These are phyloP conservation scores for Globisporangium acanthophoron DNA, from an alignment of 352 stramenopile species.

Conservation along the genomic window DNA sequence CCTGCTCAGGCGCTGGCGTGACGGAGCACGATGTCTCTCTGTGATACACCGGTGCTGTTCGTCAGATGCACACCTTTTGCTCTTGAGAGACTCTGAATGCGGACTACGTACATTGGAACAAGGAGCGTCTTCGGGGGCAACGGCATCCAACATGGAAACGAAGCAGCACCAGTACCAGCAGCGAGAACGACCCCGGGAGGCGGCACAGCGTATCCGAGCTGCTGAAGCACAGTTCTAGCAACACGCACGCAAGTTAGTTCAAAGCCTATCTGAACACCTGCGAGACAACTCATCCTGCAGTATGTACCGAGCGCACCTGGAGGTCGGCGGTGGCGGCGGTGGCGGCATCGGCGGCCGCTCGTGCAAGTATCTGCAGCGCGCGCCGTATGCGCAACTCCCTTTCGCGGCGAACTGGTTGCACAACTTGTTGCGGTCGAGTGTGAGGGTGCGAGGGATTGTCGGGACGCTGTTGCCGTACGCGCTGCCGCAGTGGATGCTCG, in stretches of 20 bases:
- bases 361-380: conserved; percentile 57
- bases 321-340: neutral
- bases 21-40: neutral
- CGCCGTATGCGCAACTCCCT: conserved; percentile 43
- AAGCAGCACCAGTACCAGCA: neutral
- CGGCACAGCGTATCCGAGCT: neutral
- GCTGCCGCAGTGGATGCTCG: conserved; percentile 1
- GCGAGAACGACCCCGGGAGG: neutral
- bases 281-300: neutral
- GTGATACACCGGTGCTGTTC: neutral
- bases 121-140: conserved; percentile 3
- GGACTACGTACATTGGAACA: neutral
- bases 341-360: conserved; percentile 9
- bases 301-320: neutral
- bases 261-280: too few species aligned
- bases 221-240: neutral
- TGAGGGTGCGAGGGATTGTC: neutral
- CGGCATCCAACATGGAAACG: conserved; percentile 6
- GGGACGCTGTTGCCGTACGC: conserved; percentile 7
- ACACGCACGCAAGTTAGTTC: neutral
- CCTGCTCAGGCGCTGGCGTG: neutral
- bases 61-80: neutral
- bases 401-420: conserved; percentile 42
- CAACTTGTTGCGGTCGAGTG: neutral
- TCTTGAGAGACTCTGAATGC: neutral